Evolutionary conservation across 2,329 filamentous ascomycete genomes (phyloP).

Genomic region (Talaromyces rugulosus): DNA sequence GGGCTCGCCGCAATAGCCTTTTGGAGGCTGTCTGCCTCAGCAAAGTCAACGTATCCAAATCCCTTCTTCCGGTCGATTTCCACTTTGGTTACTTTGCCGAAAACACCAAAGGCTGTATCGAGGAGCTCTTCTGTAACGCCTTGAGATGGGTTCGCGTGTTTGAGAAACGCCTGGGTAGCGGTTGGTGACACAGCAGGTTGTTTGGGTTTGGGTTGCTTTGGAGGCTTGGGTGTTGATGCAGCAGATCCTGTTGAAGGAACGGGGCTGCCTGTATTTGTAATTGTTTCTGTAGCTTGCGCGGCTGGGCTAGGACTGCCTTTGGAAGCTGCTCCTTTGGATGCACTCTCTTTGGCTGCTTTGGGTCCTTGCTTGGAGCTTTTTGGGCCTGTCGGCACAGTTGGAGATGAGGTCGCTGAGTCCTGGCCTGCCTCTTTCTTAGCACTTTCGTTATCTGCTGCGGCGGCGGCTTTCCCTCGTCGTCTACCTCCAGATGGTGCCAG

Average conservation of each 20-base stretch:
- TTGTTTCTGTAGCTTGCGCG: not conserved
- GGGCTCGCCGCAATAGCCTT: conserved; percentile 80
- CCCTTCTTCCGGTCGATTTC: conserved; percentile 95
- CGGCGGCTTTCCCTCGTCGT: conserved; percentile 25
- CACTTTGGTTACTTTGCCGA: conserved; percentile 71
- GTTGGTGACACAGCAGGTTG: conserved; percentile 18
- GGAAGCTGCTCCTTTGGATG: not conserved
- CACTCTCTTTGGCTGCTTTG: conserved; percentile 12
- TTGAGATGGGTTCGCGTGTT: conserved; percentile 82
- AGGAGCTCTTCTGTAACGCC: conserved; percentile 82
- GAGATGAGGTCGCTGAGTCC: conserved; percentile 8
- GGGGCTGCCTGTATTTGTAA: conserved; percentile 1
- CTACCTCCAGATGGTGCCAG: conserved; percentile 45
- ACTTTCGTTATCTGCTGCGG: conserved; percentile 23
- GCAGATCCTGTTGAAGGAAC: conserved; percentile 5
- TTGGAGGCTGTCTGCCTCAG: conserved; percentile 64
- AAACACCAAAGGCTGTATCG: conserved; percentile 67
- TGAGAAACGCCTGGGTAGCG: conserved; percentile 61
- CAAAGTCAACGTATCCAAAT: conserved; percentile 89
- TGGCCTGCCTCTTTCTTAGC: conserved; percentile 12
- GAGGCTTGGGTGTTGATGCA: conserved; percentile 18
- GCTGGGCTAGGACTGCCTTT: conserved; percentile 6
- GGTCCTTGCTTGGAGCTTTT: conserved; percentile 8
- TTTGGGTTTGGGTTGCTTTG: conserved; percentile 28
- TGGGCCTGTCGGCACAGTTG: conserved; percentile 6